These are phyloP conservation scores for Plasmodium blacklocki DNA, from an alignment of 169 alveolate genomes.

Conservation along the genomic window DNA sequence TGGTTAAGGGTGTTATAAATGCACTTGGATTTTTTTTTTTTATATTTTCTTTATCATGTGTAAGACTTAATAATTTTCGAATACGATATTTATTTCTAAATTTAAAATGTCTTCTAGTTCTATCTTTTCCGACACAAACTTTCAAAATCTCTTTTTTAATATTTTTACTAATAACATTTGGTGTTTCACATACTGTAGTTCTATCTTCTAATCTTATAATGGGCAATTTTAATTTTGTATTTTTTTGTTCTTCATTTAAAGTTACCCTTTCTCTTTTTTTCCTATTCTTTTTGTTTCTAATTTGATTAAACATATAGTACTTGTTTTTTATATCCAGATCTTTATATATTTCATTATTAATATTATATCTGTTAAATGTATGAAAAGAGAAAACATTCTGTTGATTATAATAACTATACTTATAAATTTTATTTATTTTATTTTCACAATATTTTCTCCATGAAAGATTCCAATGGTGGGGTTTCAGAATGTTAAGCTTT, in stretches of 20 bases:
- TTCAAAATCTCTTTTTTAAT: slow-evolving; percentile 80
- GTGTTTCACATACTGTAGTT: slow-evolving; percentile 87
- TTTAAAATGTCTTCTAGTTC: slow-evolving; percentile 84
- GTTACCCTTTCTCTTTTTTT: slow-evolving; percentile 61
- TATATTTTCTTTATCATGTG: slow-evolving; percentile 50
- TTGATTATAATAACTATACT: no score
- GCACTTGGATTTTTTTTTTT: slow-evolving; percentile 78
- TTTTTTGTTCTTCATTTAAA: slow-evolving; percentile 69
- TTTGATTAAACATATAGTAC: slow-evolving; percentile 55
- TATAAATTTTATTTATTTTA: no score
- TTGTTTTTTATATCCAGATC: slow-evolving; percentile 24
- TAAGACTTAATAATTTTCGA: slow-evolving; percentile 18
- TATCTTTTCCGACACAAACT: slow-evolving; percentile 81
- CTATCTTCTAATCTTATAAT: slow-evolving; percentile 85
- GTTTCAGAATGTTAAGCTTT: no score
- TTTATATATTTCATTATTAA: slow-evolving; percentile 21
- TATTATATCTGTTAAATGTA: not conserved
- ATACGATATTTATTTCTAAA: slow-evolving; percentile 83
- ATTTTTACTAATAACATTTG: slow-evolving; percentile 85
- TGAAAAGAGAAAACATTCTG: no score
- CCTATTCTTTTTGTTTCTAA: slow-evolving; percentile 61
- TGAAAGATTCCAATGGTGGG: no score
- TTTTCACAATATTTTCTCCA: no score
- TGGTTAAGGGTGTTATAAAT: slow-evolving; percentile 87
- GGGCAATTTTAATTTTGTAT: slow-evolving; percentile 46